Percentiles rank a stretch among this genome's conserved stretches.
These are phyloP conservation scores for Dendrobium nobile DNA, from an alignment of 106 monocot genomes.

Conservation along the genomic window DNA sequence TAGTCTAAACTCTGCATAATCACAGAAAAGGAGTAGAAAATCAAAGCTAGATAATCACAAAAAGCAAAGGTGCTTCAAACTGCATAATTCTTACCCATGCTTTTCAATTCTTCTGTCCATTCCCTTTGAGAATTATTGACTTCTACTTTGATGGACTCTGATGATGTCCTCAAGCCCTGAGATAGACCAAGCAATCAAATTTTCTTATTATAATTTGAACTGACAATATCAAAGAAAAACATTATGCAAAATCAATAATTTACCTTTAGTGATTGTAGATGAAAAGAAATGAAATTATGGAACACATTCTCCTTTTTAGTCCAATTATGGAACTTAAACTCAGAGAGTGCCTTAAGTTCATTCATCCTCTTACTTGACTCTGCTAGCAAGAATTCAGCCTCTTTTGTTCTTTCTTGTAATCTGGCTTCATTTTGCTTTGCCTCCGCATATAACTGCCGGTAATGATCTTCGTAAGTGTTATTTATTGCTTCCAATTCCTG, in stretches of 20 bases:
- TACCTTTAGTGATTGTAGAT: conserved; percentile 59
- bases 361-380: conserved; percentile 47
- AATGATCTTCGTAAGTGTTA: conserved; percentile 38
- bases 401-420: conserved; percentile 39
- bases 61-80: not conserved
- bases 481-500: conserved; percentile 46
- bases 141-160: conserved; percentile 59
- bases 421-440: conserved; percentile 17
- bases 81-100: conserved; percentile 39
- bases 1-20: conserved; percentile 48
- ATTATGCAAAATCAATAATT: conserved; percentile 7
- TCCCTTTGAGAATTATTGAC: conserved; percentile 40
- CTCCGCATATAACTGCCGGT: conserved; percentile 36
- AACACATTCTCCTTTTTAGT: conserved; percentile 53
- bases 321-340: conserved; percentile 55
- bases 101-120: conserved; percentile 56
- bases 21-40: not conserved
- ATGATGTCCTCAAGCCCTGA: conserved; percentile 57
- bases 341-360: conserved; percentile 47
- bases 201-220: not conserved
- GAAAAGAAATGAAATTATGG: conserved; percentile 47
- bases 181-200: not conserved
- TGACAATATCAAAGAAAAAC: conserved; percentile 2
- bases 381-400: conserved; percentile 41
- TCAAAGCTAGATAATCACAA: not conserved